Percentiles rank a stretch among this genome's conserved stretches.
Evolutionary conservation across 2,329 filamentous ascomycete genomes (phyloP).

Genomic region (Corinectria fuckeliana): DNA sequence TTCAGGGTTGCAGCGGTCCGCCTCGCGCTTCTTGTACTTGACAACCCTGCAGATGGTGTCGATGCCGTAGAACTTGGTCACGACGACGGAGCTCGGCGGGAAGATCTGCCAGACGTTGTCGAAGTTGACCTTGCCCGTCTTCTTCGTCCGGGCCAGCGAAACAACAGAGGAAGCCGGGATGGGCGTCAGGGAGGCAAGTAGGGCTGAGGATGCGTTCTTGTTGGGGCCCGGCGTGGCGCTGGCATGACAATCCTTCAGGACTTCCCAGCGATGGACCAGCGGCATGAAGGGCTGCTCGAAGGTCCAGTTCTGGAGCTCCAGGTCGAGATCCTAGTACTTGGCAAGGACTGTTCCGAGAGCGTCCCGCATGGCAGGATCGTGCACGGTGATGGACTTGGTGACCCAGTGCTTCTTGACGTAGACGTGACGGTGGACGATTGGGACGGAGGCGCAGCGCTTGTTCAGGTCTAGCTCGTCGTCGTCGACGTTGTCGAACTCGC

Average conservation of each 20-base stretch:
- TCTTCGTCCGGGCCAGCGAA: slow-evolving; percentile 32
- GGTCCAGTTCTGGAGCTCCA: slow-evolving; percentile 42
- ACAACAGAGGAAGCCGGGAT: slow-evolving; percentile 37
- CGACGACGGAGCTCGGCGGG: slow-evolving; percentile 41
- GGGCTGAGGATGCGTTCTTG: slow-evolving; percentile 11
- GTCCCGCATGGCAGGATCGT: slow-evolving; percentile 39
- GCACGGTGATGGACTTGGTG: slow-evolving; percentile 42
- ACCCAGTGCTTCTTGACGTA: slow-evolving; percentile 40
- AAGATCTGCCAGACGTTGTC: slow-evolving; percentile 46
- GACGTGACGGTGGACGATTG: slow-evolving; percentile 44
- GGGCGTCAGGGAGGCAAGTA: slow-evolving; percentile 41
- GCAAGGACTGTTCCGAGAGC: slow-evolving; percentile 39
- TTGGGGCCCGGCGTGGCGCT: neutral
- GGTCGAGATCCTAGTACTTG: slow-evolving; percentile 44
- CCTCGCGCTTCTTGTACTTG: slow-evolving; percentile 32
- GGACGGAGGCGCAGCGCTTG: slow-evolving; percentile 27
- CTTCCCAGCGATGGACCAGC: slow-evolving; percentile 46
- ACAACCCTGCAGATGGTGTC: slow-evolving; percentile 46
- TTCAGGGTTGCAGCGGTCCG: slow-evolving; percentile 12
- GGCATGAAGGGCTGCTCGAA: slow-evolving; percentile 43
- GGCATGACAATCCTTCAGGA: slow-evolving; percentile 11
- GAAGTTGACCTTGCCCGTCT: slow-evolving; percentile 42
- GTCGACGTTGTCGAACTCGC: slow-evolving; percentile 36
- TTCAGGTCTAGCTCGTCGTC: slow-evolving; percentile 37
- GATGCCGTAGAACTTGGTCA: slow-evolving; percentile 42